Evolutionary conservation across 2,329 filamentous ascomycete genomes (phyloP).

Genomic region (Cadophora gregata): DNA sequence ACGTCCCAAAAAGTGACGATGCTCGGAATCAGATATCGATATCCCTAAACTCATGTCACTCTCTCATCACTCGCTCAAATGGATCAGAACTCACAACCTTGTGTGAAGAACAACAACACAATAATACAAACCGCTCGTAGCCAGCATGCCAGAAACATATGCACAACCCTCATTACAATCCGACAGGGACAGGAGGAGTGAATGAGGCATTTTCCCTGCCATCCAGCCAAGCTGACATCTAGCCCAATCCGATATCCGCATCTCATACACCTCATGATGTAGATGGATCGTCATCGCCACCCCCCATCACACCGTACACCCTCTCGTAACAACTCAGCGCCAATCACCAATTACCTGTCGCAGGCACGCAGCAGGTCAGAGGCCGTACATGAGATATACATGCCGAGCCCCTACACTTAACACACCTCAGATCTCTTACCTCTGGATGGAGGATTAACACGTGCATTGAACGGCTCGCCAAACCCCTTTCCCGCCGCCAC

Average conservation of each 20-base stretch:
- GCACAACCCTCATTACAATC: neutral
- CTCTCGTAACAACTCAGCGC: neutral
- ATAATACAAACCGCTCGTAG: neutral
- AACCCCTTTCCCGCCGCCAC: neutral
- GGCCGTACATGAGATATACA: slow-evolving; percentile 4
- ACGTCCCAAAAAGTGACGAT: slow-evolving; percentile 27
- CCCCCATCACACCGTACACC: neutral
- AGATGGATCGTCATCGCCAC: slow-evolving; percentile 18
- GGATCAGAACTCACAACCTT: slow-evolving; percentile 26
- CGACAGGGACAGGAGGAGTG: neutral
- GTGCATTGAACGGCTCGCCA: neutral
- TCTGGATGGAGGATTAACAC: neutral
- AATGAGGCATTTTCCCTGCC: neutral
- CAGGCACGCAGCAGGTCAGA: neutral
- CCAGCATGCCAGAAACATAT: neutral
- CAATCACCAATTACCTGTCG: slow-evolving; percentile 2
- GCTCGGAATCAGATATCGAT: neutral
- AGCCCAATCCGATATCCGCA: slow-evolving; percentile 7
- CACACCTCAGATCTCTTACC: neutral
- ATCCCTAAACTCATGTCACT: neutral
- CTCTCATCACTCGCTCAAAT: slow-evolving; percentile 9
- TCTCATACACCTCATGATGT: slow-evolving; percentile 8
- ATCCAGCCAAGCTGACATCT: neutral
- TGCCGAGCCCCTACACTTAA: neutral
- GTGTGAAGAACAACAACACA: neutral